Conservation (phyloP, 345 rosid genomes). For the Gossypium raimondii region DNA sequence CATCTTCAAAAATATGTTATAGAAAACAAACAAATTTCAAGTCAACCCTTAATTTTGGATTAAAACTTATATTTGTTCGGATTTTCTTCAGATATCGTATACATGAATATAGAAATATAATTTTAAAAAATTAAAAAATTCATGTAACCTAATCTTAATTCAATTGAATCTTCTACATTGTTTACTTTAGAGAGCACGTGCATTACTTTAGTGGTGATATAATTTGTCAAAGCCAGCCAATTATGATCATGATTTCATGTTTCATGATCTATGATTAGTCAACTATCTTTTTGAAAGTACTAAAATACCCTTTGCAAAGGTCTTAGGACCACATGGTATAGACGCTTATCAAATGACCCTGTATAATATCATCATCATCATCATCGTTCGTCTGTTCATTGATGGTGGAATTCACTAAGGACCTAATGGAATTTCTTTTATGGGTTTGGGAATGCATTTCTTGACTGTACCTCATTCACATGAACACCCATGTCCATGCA, state of each 20-base stretch:
- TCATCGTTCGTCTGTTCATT: no score
- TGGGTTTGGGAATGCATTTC: no score
- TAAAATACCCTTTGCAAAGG: neutral
- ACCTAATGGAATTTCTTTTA: no score
- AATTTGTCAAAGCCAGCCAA: neutral
- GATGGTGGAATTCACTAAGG: no score
- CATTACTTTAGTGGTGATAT: neutral
- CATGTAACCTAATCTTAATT: no score
- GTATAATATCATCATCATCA: neutral
- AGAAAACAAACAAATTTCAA: constrained; percentile 4
- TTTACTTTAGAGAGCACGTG: neutral
- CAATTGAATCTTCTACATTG: no score
- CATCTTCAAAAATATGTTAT: neutral
- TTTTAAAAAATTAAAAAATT: no score
- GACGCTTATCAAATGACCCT: neutral
- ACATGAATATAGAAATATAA: no score
- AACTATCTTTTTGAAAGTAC: neutral
- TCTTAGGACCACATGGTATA: neutral
- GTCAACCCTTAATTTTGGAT: constrained; percentile 1
- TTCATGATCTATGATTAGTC: neutral
- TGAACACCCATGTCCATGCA: no score
- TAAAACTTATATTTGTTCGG: neutral
- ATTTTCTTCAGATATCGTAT: no score
- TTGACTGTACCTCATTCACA: no score
- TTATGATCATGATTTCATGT: neutral